phyloP scores from a whole-genome alignment of 768 basidiomycete genomes.

The Paxillus rubicundulus region DNA sequence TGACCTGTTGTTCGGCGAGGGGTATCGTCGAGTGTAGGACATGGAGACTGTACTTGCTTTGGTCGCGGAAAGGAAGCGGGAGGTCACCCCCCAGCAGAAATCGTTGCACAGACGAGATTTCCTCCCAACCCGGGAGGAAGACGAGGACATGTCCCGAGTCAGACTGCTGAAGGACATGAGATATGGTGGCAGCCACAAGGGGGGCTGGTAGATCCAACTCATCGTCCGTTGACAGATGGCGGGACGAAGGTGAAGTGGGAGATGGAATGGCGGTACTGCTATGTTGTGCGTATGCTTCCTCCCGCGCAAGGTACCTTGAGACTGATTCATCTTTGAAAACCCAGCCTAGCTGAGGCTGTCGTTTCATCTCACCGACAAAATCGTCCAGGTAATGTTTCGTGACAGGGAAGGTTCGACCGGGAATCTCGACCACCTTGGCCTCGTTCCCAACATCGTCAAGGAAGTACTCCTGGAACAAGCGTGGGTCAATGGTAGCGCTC shows the following conservation, averaged over 20 bases:
- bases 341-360: slow-evolving; percentile 47
- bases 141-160: slow-evolving; percentile 86
- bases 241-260: slow-evolving; percentile 5
- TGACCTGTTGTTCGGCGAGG: slow-evolving; percentile 80
- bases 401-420: slow-evolving; percentile 93
- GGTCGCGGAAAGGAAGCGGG: slow-evolving; percentile 59
- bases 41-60: slow-evolving; percentile 63
- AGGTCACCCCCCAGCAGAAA: slow-evolving; percentile 52
- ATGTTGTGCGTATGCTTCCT: slow-evolving; percentile 34
- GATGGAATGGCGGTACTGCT: neutral
- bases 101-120: slow-evolving; percentile 73
- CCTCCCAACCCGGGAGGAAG: slow-evolving; percentile 93
- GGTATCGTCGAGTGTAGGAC: slow-evolving; percentile 89
- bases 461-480: slow-evolving; percentile 89
- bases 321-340: slow-evolving; percentile 71
- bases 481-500: slow-evolving; percentile 94
- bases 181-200: slow-evolving; percentile 77
- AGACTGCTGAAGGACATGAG: slow-evolving; percentile 70
- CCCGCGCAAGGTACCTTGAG: slow-evolving; percentile 65
- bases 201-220: slow-evolving; percentile 79
- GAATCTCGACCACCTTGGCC: slow-evolving; percentile 74
- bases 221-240: slow-evolving; percentile 32
- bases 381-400: slow-evolving; percentile 79
- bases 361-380: slow-evolving; percentile 52
- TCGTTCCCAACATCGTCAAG: slow-evolving; percentile 53